Conservation (phyloP, 2,329 filamentous ascomycete genomes). For the Cercospora berteroae region DNA sequence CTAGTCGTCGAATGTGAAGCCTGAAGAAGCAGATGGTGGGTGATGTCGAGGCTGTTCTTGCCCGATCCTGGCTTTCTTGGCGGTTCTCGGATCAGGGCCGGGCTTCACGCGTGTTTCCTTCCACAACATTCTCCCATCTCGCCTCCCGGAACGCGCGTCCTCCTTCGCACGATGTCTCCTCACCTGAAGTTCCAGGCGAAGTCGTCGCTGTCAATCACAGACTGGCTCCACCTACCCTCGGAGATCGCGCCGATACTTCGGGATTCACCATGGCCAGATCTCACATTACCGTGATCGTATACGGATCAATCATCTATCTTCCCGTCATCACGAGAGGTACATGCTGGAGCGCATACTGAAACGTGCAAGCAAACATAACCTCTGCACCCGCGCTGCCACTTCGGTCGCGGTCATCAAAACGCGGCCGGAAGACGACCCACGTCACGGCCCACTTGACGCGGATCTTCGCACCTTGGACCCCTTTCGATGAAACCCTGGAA, state of each 20-base stretch:
- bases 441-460: neutral
- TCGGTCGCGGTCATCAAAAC: neutral
- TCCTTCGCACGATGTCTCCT: neutral
- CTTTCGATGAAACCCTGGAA: neutral
- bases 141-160: neutral
- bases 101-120: neutral
- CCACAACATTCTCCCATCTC: neutral
- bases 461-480: constrained; percentile 1
- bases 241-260: neutral
- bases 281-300: neutral
- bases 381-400: neutral
- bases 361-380: neutral
- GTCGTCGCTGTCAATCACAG: neutral
- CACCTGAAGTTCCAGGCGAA: neutral
- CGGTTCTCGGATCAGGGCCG: neutral
- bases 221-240: neutral
- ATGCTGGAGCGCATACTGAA: neutral
- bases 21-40: no score
- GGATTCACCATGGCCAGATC: neutral
- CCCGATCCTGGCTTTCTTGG: neutral
- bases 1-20: no score
- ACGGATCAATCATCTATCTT: neutral
- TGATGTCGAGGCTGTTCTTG: neutral
- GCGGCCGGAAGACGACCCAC: neutral
- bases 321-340: neutral